These are phyloP conservation scores for Acorus gramineus DNA, from an alignment of 106 monocot species.

Conservation along the genomic window DNA sequence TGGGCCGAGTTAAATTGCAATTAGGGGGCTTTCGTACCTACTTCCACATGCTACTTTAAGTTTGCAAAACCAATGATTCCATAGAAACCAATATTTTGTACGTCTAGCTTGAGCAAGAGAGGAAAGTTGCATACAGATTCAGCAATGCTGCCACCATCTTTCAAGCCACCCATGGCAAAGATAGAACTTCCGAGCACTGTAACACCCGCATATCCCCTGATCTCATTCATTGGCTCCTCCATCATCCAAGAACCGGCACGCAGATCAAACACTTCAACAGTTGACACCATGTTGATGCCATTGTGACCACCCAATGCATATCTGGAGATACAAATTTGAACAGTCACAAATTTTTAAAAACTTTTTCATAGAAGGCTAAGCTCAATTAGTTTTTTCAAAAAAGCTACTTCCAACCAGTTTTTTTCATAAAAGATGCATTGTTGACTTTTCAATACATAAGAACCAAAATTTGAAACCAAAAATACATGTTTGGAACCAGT, in stretches of 20 bases:
- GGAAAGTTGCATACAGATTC: slow-evolving; percentile 30
- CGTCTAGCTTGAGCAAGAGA: background rate
- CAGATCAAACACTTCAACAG: slow-evolving; percentile 60
- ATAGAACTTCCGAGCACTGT: slow-evolving; percentile 32
- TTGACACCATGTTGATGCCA: slow-evolving; percentile 39
- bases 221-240: slow-evolving; percentile 36
- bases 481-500: no score
- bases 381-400: no score
- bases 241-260: slow-evolving; percentile 42
- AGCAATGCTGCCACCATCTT: slow-evolving; percentile 7
- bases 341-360: no score
- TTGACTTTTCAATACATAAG: no score
- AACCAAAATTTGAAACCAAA: no score
- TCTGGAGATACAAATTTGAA: slow-evolving; percentile 14
- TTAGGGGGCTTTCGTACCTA: no score
- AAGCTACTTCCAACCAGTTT: no score
- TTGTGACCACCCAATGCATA: slow-evolving; percentile 62
- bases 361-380: no score
- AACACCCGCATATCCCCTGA: slow-evolving; percentile 47
- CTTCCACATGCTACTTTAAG: no score
- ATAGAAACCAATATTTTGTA: background rate
- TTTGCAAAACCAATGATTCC: background rate
- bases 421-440: no score
- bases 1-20: no score
- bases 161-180: slow-evolving; percentile 47